Evolutionary conservation across 1,139 yeast genomes (phyloP), one percentile per base, ranked within the genome.

Genomic region (Debaryomycetaceae sp.): DNA sequence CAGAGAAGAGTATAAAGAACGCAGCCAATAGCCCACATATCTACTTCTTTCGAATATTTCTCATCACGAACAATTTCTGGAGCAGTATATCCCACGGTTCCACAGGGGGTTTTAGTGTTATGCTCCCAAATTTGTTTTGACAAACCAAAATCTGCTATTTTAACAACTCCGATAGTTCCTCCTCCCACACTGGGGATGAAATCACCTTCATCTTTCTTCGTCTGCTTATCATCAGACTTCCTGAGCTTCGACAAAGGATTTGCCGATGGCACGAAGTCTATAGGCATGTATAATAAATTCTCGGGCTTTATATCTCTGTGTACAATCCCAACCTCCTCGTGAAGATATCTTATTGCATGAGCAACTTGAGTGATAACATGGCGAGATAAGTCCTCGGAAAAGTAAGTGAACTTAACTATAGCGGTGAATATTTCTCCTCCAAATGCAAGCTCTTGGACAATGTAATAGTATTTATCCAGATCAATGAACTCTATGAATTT

Each of bases 11-110:
- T 78, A 52, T 78, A 78, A 46, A 78, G 63, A 2, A 78, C 83
- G 61, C 83, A 78, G 6, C 83, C 83, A 39, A 78, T 63, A 6
- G 83, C 82, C 83, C 83, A 78, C 74, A 78, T 75, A 56, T 78
- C 83, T 30, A 78, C 83, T 50, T 77, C 79, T 49, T 71, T 75
- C n/a, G 79, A 75, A 51, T 78, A 78, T 34, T 77, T 69, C 48
- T 78, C 75, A 52, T 78, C 81, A 43, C 78, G 56, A 31, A 78
- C 81, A 47, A 78, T 79, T 54, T 78, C 83, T 1, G 83, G 83
- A 4, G 82, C 81, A 16, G 83, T 78, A 49, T 78, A 78, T 6
- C 83, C 83, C 18, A 78, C 81, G 6, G 83, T 78, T 24, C 83
- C 83, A 56, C 83, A 78, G 2, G 83, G 83, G 3, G 83, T 78